These are phyloP conservation scores for Mortierella sp. DNA, from an alignment of 371 early-diverging fungal species.

Conservation along the genomic window DNA sequence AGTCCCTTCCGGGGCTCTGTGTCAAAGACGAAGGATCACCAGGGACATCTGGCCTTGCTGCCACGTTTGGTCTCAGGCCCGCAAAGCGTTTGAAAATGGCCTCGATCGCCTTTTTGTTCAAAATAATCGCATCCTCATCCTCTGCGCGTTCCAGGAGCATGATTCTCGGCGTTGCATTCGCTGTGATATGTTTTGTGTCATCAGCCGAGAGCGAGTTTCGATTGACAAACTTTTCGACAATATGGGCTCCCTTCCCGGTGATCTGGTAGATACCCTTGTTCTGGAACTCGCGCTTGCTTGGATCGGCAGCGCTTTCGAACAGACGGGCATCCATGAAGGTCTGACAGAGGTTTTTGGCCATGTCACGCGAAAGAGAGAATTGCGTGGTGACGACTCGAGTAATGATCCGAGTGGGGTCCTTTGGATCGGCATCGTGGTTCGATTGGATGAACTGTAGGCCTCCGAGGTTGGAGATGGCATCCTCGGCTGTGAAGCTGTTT, in stretches of 20 bases:
- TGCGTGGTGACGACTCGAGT: conserved; percentile 68
- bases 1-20: conserved; percentile 15
- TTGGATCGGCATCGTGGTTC: conserved; percentile 66
- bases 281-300: conserved; percentile 62
- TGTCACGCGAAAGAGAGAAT: conserved; percentile 71
- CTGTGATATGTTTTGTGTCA: conserved; percentile 47
- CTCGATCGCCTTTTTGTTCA: conserved; percentile 42
- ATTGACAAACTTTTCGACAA: conserved; percentile 61
- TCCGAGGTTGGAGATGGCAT: conserved; percentile 67
- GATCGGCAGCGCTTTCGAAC: conserved; percentile 68
- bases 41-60: neutral
- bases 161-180: conserved; percentile 50
- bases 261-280: conserved; percentile 70
- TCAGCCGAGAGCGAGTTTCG: conserved; percentile 42
- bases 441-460: conserved; percentile 69
- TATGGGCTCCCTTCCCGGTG: conserved; percentile 70
- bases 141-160: conserved; percentile 49
- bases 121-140: conserved; percentile 53
- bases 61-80: conserved; percentile 45
- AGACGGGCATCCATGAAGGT: conserved; percentile 71
- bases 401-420: conserved; percentile 63
- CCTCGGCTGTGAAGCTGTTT: conserved; percentile 72
- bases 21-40: conserved; percentile 13
- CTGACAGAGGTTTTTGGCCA: conserved; percentile 75
- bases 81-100: conserved; percentile 52